Conservation (phyloP, 2,329 filamentous ascomycete species). For the Trichophyton mentagrophytes region DNA sequence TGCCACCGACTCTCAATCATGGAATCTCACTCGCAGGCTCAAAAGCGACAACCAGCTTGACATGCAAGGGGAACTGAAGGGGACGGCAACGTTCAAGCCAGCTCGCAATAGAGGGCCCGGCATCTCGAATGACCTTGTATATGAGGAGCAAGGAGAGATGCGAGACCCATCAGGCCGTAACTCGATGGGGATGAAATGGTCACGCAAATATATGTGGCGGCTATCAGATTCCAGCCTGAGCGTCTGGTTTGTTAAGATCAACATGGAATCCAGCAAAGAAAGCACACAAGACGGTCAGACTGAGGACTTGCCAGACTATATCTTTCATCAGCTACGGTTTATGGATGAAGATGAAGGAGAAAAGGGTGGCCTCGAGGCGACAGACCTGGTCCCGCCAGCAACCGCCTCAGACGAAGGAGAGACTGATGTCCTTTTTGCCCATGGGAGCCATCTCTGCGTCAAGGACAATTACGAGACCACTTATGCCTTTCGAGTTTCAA, state of each 20-base stretch:
- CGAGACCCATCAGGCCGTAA: slow-evolving; percentile 17
- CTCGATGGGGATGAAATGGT: slow-evolving; percentile 22
- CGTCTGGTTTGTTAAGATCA: slow-evolving; percentile 35
- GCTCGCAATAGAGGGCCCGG: slow-evolving; percentile 8
- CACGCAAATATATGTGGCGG: slow-evolving; percentile 36
- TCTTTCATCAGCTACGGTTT: slow-evolving; percentile 34
- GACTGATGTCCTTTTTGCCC: slow-evolving; percentile 24
- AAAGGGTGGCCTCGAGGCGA: not conserved
- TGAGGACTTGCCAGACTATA: slow-evolving; percentile 26
- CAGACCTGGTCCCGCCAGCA: slow-evolving; percentile 3
- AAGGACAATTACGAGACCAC: slow-evolving; percentile 36
- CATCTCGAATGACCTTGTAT: slow-evolving; percentile 21
- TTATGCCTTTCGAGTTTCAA: slow-evolving; percentile 30
- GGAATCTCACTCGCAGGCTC: slow-evolving; percentile 28
- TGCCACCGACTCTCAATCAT: slow-evolving; percentile 18
- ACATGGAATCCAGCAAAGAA: not conserved
- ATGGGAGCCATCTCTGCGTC: slow-evolving; percentile 34
- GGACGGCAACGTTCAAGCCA: slow-evolving; percentile 28
- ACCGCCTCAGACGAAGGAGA: slow-evolving; percentile 3
- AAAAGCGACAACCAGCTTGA: slow-evolving; percentile 31
- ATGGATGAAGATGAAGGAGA: slow-evolving; percentile 5
- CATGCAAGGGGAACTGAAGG: slow-evolving; percentile 30
- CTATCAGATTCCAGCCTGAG: slow-evolving; percentile 22
- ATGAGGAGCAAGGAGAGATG: slow-evolving; percentile 33
- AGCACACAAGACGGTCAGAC: slow-evolving; percentile 1